Base-by-base conservation (phyloP, 495 filamentous ascomycete genomes). In the Hypoxylon fragiforme region DNA sequence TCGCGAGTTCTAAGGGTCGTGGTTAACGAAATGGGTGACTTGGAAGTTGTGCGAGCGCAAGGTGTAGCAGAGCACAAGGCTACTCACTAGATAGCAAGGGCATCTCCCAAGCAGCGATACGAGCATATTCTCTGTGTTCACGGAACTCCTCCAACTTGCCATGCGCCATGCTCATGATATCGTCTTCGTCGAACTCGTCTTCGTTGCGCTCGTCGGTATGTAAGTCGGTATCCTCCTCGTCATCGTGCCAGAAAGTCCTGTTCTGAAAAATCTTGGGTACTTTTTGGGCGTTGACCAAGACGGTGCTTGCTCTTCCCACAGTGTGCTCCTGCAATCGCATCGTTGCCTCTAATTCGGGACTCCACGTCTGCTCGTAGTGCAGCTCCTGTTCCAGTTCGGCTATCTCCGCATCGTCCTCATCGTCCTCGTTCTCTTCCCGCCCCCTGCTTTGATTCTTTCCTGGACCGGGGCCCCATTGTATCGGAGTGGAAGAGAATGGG, bases 31-130 rank as follows among this genome's bases (percentile, higher is more conserved):
- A 24, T 22, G 39, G 16, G 44, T 30, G 47, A 45, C 21, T 7
- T 8, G 9, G 24, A 28, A 28, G 24, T 4, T 28, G 24, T 4
- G 24, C 24, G 4, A n/a, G n/a, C n/a, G n/a, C n/a, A n/a, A n/a
- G n/a, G n/a, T n/a, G n/a, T n/a, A 15, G 12, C 3, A 12, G 34
- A 9, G 38, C 48, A 13, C 26, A 22, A 19, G 47, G 20, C 20
- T 39, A 71, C 87, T 65, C 85, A 96, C 90, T 86, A 64, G 85
- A 83, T 44, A 98, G 77, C 55, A 92, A 73, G 14, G 94, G 94
- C 91, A 97, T 90, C 73, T 97, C 94, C 91, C 95, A 99, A 26
- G 92, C 91, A 34, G 86, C 80, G 57, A 96, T 79, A 41, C 94
- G 81, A 18, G 89, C 85, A 65, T 95, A 96, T 57, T 96, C 86